Conservation (phyloP, 331 rosid species). For the Malus hybrid region DNA sequence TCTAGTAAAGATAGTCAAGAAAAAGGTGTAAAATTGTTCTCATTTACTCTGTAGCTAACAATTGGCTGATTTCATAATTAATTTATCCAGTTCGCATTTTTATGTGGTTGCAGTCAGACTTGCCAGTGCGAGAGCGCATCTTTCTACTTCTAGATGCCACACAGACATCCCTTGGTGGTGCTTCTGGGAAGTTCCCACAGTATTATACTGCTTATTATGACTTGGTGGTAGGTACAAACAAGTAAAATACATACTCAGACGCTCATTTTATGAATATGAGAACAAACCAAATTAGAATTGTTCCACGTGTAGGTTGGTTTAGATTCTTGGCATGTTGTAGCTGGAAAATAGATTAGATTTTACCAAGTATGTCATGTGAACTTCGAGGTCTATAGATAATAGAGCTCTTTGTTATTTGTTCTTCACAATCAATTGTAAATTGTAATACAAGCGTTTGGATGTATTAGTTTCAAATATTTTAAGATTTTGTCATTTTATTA, state of each 20-base stretch:
- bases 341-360: neutral
- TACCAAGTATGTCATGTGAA: neutral
- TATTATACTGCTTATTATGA: conserved; percentile 86
- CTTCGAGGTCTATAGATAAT: neutral
- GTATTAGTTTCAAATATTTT: neutral
- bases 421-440: neutral
- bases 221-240: conserved; percentile 73
- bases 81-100: neutral
- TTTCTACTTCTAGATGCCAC: conserved; percentile 97
- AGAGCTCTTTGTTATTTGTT: neutral
- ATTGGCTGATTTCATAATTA: neutral
- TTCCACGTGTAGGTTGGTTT: neutral
- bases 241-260: neutral
- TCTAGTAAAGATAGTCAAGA: conserved; percentile 95
- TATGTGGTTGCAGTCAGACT: conserved; percentile 65
- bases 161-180: conserved; percentile 96
- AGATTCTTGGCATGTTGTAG: neutral
- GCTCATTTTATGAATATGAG: neutral
- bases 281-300: neutral
- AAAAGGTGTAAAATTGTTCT: conserved; percentile 54
- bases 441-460: neutral
- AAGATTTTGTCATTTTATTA: neutral
- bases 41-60: neutral
- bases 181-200: conserved; percentile 91
- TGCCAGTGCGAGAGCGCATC: conserved; percentile 79